Base-by-base conservation (phyloP, 805 yeast genomes). In the Candida gorgasii region DNA sequence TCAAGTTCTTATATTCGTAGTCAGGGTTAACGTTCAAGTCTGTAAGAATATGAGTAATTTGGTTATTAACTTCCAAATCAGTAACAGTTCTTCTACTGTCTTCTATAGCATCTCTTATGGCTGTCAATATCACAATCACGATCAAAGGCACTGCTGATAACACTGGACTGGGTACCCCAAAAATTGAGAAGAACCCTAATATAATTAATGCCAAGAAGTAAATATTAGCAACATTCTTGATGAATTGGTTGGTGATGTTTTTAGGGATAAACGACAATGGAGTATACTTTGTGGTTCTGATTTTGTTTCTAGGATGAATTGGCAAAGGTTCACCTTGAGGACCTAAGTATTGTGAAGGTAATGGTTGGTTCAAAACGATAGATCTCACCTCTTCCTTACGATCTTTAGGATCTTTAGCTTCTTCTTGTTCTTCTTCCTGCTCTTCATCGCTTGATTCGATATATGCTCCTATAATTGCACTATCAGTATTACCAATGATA, bases 281-380 rank as follows among this genome's bases (percentile, higher is more conserved):
- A 2, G 97, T 92, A 63, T 92, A 92, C 67, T 89, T 92, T 2
- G 99, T 89, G 0, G 98, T 89, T 69, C 97, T 80, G 52, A 93
- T 88, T 62, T 93, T 90, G 70, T 92, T 92, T 55, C 97, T 76
- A 8, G 95, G 81, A 58, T 86, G 92, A n/a, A 63, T 59, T 0
- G 73, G 70, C 14, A 55, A 57, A 1, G 92, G 86, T 27, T 76
- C 73, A 11, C 84, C 83, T 75, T 61, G 56, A 2, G 79, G 80
- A 46, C 82, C 83, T 15, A 79, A 38, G 59, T 73, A 63, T 27
- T 76, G 75, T 16, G 73, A 78, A 1, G 93, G 89, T 19, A 86
- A 59, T 2, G 72, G 69, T 53, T 76, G 56, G 57, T 86, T 85
- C 67, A 82, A 75, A 43, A 75, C 83, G 12, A 84, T 63, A 1